These are phyloP conservation scores for Naegleria lovaniensis DNA, from an alignment of 208 protist species.

Conservation along the genomic window DNA sequence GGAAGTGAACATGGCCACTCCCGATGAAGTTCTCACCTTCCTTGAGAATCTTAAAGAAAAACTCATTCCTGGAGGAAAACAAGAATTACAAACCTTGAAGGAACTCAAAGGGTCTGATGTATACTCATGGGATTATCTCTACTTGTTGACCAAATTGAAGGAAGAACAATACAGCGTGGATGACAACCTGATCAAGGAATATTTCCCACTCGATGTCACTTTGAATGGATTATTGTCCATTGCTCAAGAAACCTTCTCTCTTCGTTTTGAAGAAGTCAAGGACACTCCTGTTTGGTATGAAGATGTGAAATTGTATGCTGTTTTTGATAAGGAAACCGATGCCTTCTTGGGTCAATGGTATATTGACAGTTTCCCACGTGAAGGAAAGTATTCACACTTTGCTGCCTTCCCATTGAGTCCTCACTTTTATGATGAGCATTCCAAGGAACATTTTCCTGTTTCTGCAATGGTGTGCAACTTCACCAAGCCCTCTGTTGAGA, in stretches of 20 bases:
- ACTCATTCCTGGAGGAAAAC: neutral
- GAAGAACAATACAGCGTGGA: conserved; percentile 30
- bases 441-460: conserved; percentile 15
- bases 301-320: conserved; percentile 27
- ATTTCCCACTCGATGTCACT: conserved; percentile 28
- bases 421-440: neutral
- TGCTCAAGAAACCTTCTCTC: conserved; percentile 16
- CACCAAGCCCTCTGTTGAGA: conserved; percentile 21
- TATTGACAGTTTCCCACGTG: conserved; percentile 30
- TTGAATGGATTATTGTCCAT: conserved; percentile 31
- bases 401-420: conserved; percentile 29
- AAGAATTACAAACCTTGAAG: neutral
- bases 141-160: neutral
- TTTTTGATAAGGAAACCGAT: conserved; percentile 30
- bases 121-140: conserved; percentile 27
- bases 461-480: conserved; percentile 31
- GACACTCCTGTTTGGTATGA: conserved; percentile 18
- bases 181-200: conserved; percentile 28
- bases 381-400: conserved; percentile 35
- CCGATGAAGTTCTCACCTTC: conserved; percentile 19
- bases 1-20: conserved; percentile 29
- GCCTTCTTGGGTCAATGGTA: conserved; percentile 33
- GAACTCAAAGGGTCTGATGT: conserved; percentile 19
- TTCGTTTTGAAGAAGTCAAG: conserved; percentile 13
- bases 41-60: conserved; percentile 15